Evolutionary conservation across 139 green algal species (phyloP).

Genomic region (Micractinium conductrix): DNA sequence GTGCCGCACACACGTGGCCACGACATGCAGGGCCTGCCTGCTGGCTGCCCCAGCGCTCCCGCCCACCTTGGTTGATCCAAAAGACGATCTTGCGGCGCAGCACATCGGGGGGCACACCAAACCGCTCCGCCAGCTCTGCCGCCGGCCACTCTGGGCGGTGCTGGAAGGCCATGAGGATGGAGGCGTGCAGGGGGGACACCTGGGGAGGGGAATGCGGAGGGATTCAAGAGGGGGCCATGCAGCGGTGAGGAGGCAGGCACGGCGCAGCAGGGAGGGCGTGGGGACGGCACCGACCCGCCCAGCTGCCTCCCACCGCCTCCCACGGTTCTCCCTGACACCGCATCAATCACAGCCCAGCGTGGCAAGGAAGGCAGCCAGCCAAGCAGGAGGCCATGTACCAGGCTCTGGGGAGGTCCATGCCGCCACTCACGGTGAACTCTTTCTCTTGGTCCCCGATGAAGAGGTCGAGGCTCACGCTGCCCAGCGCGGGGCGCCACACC

Average conservation of each 20-base stretch:
- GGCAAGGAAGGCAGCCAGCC: no score
- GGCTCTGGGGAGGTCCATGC: no score
- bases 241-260: not conserved
- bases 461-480: slow-evolving; percentile 66
- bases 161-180: slow-evolving; percentile 83
- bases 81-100: slow-evolving; percentile 76
- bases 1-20: not conserved
- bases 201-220: not conserved
- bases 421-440: slow-evolving; percentile 48
- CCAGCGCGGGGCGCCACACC: slow-evolving; percentile 77
- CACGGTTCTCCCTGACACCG: no score
- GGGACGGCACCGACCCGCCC: not conserved
- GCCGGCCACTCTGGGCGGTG: slow-evolving; percentile 39
- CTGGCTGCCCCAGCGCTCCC: not conserved
- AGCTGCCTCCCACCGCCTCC: not conserved
- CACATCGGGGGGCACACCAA: slow-evolving; percentile 60
- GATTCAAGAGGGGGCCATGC: not conserved
- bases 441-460: slow-evolving; percentile 45
- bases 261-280: not conserved
- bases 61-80: slow-evolving; percentile 88
- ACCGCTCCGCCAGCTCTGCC: slow-evolving; percentile 56
- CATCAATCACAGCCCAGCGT: no score
- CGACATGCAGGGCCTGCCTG: not conserved
- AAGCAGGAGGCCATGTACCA: no score
- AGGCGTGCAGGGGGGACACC: slow-evolving; percentile 81